Percentiles rank a stretch among this genome's conserved stretches.
Evolutionary conservation across 495 filamentous ascomycete species (phyloP).

Genomic region (Neurospora sublineolata): DNA sequence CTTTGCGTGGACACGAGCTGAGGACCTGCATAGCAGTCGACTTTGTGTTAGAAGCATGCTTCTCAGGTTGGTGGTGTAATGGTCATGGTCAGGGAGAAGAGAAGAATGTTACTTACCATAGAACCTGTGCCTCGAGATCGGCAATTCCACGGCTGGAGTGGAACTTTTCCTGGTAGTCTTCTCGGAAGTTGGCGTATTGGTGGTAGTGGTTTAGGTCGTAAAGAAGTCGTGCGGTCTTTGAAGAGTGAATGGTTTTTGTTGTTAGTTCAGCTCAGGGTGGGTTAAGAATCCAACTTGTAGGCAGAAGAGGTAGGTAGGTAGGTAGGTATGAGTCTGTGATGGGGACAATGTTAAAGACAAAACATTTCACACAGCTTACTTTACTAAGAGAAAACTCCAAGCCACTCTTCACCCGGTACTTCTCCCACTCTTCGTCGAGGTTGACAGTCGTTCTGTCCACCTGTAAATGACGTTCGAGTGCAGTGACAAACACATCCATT

Average conservation of each 20-base stretch:
- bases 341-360: not conserved
- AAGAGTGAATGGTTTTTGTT: not conserved
- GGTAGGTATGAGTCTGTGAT: not conserved
- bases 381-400: not conserved
- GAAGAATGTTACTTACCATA: not conserved
- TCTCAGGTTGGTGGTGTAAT: no score
- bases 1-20: conserved; percentile 1
- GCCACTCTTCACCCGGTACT: not conserved
- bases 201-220: not conserved
- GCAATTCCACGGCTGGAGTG: not conserved
- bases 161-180: not conserved
- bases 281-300: not conserved
- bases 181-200: not conserved
- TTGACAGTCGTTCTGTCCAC: not conserved
- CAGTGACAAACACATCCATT: not conserved
- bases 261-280: not conserved
- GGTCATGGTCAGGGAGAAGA: not conserved
- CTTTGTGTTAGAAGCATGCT: conserved; percentile 8
- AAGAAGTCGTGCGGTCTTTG: not conserved
- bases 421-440: not conserved
- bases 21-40: conserved; percentile 5
- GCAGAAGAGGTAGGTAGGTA: not conserved
- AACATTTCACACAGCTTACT: not conserved
- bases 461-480: not conserved
- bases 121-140: not conserved